Evolutionary conservation across 164 flowering plant genomes (phyloP), one percentile per base, ranked within the genome.

Genomic region (Sedum album): DNA sequence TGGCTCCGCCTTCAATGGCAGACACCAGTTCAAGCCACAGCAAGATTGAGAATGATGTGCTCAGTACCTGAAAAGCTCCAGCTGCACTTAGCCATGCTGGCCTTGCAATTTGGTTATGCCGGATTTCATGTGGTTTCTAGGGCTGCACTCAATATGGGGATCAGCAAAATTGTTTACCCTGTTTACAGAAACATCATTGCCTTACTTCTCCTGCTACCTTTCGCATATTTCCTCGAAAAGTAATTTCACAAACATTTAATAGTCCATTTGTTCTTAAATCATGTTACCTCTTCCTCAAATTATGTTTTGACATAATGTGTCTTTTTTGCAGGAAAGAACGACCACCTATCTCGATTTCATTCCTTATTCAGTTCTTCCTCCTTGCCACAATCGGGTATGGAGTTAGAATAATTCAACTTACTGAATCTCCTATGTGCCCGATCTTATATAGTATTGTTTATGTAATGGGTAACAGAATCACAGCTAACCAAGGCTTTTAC

Each of bases 121-220:
- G 66, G 76, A 46, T 75, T 76, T 70, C 99, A 95, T 76, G 96
- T 95, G 1, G 99, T 95, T 60, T 95, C 99, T 2, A 79, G 99
- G 65, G 88, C 87, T 66, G 99, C 99, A 53, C 99, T 94, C 60
- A 91, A 94, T 72, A 91, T 91, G 97, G 99, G 99, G 61, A 83
- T 95, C 6, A 90, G 97, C 89, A 95, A 88, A 70, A 77, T 95
- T 49, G 99, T 95, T 9, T 95, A 86, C 77, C 90, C 89, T 10
- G 96, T 95, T 62, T 95, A 95, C 60, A 75, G 99, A 67, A 95
- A 95, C 86, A 83, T 95, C 78, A 90, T 95, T 10, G 97, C 97
- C 35, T 69, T 95, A 67, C 81, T 90, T 63, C 86, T 95, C 7
- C 89, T 95, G 67, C 68, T 80, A 31, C 99, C 99, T 67, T 95